Evolutionary conservation across 805 yeast species (phyloP).

Genomic region (Candida andamanensis): DNA sequence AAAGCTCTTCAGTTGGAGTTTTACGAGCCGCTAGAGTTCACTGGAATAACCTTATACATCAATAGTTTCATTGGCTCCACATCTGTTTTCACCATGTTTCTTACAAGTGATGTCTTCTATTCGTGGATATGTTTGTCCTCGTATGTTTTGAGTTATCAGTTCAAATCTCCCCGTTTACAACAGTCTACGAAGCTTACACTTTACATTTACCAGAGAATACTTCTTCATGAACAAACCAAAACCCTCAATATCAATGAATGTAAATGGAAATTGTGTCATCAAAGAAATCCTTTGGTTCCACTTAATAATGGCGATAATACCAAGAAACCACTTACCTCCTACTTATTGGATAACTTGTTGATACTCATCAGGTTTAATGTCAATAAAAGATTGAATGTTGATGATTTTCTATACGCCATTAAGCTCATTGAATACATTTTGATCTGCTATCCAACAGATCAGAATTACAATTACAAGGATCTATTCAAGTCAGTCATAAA

Average conservation of each 20-base stretch:
- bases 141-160: conserved; percentile 35
- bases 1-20: conserved; percentile 2
- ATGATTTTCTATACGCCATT: conserved; percentile 14
- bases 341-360: conserved; percentile 26
- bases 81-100: conserved; percentile 2
- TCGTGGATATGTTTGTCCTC: conserved; percentile 36
- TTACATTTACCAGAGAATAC: conserved; percentile 21
- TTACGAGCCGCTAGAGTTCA: conserved; percentile 10
- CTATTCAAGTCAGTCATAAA: conserved; percentile 25
- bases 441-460: conserved; percentile 7
- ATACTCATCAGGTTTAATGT: conserved; percentile 33
- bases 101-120: conserved; percentile 14
- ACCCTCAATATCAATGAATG: conserved; percentile 26
- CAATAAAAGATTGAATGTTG: conserved; percentile 29
- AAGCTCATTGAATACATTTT: conserved; percentile 7
- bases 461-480: conserved; percentile 22
- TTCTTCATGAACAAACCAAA: conserved; percentile 10
- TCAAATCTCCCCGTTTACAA: conserved; percentile 20
- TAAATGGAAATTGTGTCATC: conserved; percentile 41
- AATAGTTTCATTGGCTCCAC: conserved; percentile 5
- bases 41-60: conserved; percentile 13
- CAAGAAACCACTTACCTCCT: conserved; percentile 26
- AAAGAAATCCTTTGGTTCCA: conserved; percentile 31
- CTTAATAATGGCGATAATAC: conserved; percentile 17
- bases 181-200: conserved; percentile 23